These are phyloP conservation scores for Ormosia semicastrata DNA, from an alignment of 306 rosid genomes.

Conservation along the genomic window DNA sequence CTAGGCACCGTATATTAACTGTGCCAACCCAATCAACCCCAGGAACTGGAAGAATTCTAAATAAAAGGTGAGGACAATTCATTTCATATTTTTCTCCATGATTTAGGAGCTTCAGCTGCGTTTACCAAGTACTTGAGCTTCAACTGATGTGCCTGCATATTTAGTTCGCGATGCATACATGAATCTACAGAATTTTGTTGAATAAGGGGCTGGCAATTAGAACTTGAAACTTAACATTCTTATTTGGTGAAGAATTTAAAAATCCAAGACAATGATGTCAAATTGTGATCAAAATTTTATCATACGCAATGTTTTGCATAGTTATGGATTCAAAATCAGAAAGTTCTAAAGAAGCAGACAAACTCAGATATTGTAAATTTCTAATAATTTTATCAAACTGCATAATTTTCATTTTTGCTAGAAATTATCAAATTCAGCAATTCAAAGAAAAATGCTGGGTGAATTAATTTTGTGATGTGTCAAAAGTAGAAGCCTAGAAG, in stretches of 20 bases:
- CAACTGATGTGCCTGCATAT: constrained; percentile 72
- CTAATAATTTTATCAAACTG: not conserved
- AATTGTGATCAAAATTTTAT: not conserved
- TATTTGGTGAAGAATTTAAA: not conserved
- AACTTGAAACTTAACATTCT: not conserved
- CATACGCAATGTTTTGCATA: not conserved
- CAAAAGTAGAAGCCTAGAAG: too few relatives aligned
- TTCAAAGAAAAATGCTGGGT: not conserved
- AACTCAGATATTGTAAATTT: not conserved
- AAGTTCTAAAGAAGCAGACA: not conserved
- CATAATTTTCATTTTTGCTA: not conserved
- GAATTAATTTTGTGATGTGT: not conserved
- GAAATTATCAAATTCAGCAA: not conserved
- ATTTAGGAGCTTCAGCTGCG: constrained; percentile 60
- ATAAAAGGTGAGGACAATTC: constrained; percentile 66
- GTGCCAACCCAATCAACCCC: constrained; percentile 72
- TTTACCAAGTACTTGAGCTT: constrained; percentile 66
- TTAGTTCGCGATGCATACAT: not conserved
- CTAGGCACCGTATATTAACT: constrained; percentile 51
- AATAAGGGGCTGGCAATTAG: not conserved
- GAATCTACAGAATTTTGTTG: not conserved
- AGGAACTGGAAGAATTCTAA: constrained; percentile 64
- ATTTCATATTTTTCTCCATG: constrained; percentile 83
- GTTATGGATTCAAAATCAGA: not conserved
- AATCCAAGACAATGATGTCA: not conserved